A percentile compares a stretch with the other conserved stretches of the same genome.
These are phyloP conservation scores for Atkinsonella hypoxylon DNA, from an alignment of 2,329 filamentous ascomycete species.

Conservation along the genomic window DNA sequence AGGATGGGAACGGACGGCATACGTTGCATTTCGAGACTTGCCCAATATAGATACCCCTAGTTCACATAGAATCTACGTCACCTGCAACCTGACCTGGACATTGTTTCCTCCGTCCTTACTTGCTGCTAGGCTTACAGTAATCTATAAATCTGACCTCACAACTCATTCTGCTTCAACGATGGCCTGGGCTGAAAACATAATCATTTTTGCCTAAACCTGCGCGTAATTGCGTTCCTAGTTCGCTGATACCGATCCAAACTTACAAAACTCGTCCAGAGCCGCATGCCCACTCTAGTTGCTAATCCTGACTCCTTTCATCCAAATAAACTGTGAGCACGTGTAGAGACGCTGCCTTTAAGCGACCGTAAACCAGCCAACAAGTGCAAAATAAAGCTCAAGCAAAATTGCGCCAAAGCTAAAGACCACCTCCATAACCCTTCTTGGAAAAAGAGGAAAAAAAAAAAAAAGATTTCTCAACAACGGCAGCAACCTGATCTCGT, in stretches of 20 bases:
- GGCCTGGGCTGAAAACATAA: background rate
- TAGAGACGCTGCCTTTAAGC: background rate
- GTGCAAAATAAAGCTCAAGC: conserved; percentile 4
- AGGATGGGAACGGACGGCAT: background rate
- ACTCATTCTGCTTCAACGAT: background rate
- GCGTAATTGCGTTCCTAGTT: background rate
- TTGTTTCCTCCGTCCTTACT: background rate
- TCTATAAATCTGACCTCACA: background rate
- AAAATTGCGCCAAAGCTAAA: background rate
- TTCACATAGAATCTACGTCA: background rate
- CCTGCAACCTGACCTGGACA: background rate
- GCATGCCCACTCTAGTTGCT: conserved; percentile 1
- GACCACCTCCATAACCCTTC: background rate
- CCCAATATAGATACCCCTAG: conserved; percentile 3
- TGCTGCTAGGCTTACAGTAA: too few relatives aligned
- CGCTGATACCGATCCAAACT: conserved; percentile 3
- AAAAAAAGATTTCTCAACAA: background rate
- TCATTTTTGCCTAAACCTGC: background rate
- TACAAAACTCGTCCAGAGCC: conserved; percentile 4
- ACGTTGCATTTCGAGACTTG: background rate
- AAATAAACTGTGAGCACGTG: conserved; percentile 3
- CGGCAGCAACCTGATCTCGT: background rate
- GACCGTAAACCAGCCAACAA: background rate
- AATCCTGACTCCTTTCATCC: conserved; percentile 3
- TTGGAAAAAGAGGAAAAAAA: background rate